Evolutionary conservation across 768 basidiomycete genomes (phyloP), one percentile per base, ranked within the genome.

Genomic region (Chiua virens): DNA sequence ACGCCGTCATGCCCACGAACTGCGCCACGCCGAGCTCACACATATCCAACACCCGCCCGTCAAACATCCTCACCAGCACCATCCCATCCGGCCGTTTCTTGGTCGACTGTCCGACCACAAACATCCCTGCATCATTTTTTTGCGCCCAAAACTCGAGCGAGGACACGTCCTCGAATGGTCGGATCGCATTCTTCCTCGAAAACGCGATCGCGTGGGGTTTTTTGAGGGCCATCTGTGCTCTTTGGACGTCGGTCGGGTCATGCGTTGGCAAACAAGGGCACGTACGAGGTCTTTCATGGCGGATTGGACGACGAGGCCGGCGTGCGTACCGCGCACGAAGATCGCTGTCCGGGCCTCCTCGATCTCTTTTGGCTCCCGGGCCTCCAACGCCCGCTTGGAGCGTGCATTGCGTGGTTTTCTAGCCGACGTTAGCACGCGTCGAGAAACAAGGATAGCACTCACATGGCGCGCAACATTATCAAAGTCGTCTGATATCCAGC

Each of bases 361-460:
- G 49, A 96, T 77, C 59, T 94, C 86, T 65, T 96, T 95, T 1
- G 97, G 83, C 61, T 87, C 87, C 11, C 94, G 81, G 32, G 88
- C 89, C 27, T 90, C 89, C 59, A 95, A 62, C 0, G 82, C 95
- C 53, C 97, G 80, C 72, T 98, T 99, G 14, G 89, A 89, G 32
- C 96, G 83, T 7, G 97, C 95, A 79, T 96, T 98, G 77, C 89
- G 92, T 20, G 97, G 92, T 76, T 96, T 98, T 63, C 86, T 87
- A 47, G 5, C 7, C 4, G 3, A 4, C 32, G 32, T 32, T 15
- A 32, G 32, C 32, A 15, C 32, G 11, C 5, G 14, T 18, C 18
- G 17, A 25, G 23, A 23, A 6, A 23, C 23, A 23, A 23, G 23
- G 23, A 3, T 23, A 23, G 1, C 5, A 68, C 67, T 53, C 54